Base-by-base conservation (phyloP, 2,329 filamentous ascomycete species). In the Cercospora sesami region DNA sequence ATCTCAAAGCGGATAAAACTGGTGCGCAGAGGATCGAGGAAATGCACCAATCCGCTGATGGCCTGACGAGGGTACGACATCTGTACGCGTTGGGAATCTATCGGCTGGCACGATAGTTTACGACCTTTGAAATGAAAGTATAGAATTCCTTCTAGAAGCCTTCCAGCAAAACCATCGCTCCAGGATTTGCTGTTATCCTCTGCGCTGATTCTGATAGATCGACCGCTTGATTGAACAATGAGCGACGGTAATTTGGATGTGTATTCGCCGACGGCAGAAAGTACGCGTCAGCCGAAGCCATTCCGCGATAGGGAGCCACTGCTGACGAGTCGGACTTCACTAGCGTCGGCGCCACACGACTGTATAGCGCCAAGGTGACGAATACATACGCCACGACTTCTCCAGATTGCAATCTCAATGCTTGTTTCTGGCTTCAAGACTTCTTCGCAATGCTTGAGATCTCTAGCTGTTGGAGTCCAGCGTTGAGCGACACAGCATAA, bases 281-380 rank as follows among this genome's bases (percentile, higher is more conserved):
- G 21, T 48, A 48, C 42, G 42, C 42, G 42, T 48, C 18, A 18
- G 42, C 42, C 42, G 42, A 48, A 48, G 42, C 42, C 42, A 21
- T 45, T 23, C 30, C 33, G 48, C 23, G 39, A 58, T 53, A 39
- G 42, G 57, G 16, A 64, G 62, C 62, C 62, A 64, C 14, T 64
- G 62, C n/a, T 64, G 62, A 58, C 62, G 16, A 23, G 18, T 21
- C 57, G 39, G 30, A 58, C 55, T 39, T 26, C 31, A 36, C 48
- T 28, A 39, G 36, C 30, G 30, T 21, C n/a, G 42, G 12, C 42
- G 18, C 18, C 18, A 18, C 42, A 21, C 42, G 10, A 48, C 10
- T 21, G 42, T 12, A 48, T 18, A 48, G 42, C 42, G 42, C 42
- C 42, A 48, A 48, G 42, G n/a, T 48, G 42, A 48, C 18, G 42